Base-by-base conservation (phyloP, 2,329 filamentous ascomycete species). In the Microcyclosporella mali region DNA sequence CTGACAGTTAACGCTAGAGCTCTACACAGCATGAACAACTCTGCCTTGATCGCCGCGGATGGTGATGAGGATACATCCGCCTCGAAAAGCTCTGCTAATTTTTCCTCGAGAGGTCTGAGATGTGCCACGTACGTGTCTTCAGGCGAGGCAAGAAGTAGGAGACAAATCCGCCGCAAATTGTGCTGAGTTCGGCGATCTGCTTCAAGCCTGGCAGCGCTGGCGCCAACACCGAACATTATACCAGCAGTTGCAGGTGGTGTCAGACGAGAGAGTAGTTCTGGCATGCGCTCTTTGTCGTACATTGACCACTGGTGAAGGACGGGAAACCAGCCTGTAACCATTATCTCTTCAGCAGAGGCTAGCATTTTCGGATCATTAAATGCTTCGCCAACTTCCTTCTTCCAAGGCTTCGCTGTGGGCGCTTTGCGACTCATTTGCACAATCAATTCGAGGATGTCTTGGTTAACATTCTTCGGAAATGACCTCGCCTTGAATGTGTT, bases 181-280 rank as follows among this genome's bases (percentile, higher is more conserved):
- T 95, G 75, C 65, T 97, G 90, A 1, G 89, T 88, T 66, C 84
- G 92, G 45, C 89, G 83, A 65, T 98, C 92, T 4, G 94, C 88
- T 66, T 98, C 92, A n/a, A 94, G 77, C 45, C 92, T 78, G 28
- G 92, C 92, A 33, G 89, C 94, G 16, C 87, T 88, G 6, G 92
- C 92, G 9, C 94, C 94, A 0, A 98, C 92, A n/a, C 92, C 92
- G 59, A 98, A 98, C 62, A 98, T 90, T 55, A 98, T 94, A 7
- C 92, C 92, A 0, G 94, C 92, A 11, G 89, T 90, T 1, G 89
- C 88, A 4, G 92, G 92, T 3, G 89, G 78, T 4, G 82, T 82
- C 49, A 98, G 77, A 15, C 88, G 83, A 29, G 78, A 73, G 7
- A 97, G 67, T 3, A 95, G 71, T 49, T 98, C 92, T 0, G 82